Evolutionary conservation across 2,329 filamentous ascomycete genomes (phyloP).

Genomic region (Aspergillus latus): DNA sequence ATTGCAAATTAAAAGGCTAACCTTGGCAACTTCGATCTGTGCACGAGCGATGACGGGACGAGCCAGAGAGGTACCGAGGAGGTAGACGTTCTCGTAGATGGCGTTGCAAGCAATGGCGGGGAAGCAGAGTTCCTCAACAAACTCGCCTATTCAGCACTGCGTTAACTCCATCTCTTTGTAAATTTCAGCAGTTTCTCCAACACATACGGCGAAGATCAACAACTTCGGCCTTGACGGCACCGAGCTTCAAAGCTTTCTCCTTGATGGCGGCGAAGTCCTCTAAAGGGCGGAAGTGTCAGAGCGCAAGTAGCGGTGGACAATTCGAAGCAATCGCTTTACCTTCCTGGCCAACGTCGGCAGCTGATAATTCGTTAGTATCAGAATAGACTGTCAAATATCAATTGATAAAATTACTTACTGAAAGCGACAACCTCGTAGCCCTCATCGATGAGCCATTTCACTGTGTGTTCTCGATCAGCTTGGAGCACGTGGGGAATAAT

Average conservation of each 20-base stretch:
- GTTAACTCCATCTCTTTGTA: background rate
- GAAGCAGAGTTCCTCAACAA: constrained; percentile 79
- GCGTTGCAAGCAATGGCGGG: constrained; percentile 65
- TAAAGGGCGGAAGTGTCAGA: constrained; percentile 22
- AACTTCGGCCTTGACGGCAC: constrained; percentile 64
- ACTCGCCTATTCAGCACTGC: constrained; percentile 50
- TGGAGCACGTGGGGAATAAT: constrained; percentile 3
- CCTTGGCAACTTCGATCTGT: constrained; percentile 37
- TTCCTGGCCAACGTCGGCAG: constrained; percentile 71
- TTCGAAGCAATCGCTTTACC: constrained; percentile 27
- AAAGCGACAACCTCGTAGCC: constrained; percentile 64
- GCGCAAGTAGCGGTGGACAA: constrained; percentile 8
- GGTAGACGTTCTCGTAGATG: constrained; percentile 67
- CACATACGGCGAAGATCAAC: constrained; percentile 58
- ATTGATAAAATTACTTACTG: constrained; percentile 34
- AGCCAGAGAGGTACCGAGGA: constrained; percentile 52
- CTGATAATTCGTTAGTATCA: constrained; percentile 32
- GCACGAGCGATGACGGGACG: constrained; percentile 51
- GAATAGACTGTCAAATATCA: background rate
- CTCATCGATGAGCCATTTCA: constrained; percentile 51
- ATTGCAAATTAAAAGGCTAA: background rate
- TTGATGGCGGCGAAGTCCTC: constrained; percentile 73
- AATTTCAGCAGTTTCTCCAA: background rate
- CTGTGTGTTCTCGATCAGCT: constrained; percentile 24
- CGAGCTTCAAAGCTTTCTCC: constrained; percentile 69